A percentile compares a stretch with the other conserved stretches of the same genome.
Conservation (phyloP, 495 filamentous ascomycete genomes). For the Hypoxylon fuscum region DNA sequence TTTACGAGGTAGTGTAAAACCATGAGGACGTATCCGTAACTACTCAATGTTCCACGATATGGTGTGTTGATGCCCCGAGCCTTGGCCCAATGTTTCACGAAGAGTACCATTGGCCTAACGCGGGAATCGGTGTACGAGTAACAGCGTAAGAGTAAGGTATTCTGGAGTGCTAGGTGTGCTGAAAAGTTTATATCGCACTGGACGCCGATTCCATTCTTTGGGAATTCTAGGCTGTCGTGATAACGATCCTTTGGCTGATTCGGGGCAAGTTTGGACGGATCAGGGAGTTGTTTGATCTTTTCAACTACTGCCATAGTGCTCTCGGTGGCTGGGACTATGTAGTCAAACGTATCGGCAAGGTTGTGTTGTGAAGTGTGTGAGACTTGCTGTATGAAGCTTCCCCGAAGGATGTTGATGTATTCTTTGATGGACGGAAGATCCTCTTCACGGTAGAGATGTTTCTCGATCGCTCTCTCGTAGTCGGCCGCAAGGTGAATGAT, state of each 20-base stretch:
- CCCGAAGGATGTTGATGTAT: slow-evolving; percentile 53
- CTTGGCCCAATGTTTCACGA: slow-evolving; percentile 88
- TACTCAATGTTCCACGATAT: slow-evolving; percentile 83
- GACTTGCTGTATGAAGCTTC: slow-evolving; percentile 38
- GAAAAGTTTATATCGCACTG: slow-evolving; percentile 89
- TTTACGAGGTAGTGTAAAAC: slow-evolving; percentile 91
- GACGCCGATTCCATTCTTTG: slow-evolving; percentile 72
- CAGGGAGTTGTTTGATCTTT: slow-evolving; percentile 48
- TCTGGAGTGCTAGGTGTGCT: slow-evolving; percentile 78
- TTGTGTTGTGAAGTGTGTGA: too few relatives aligned
- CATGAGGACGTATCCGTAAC: slow-evolving; percentile 91
- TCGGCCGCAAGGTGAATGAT: slow-evolving; percentile 57
- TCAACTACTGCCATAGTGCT: slow-evolving; percentile 35
- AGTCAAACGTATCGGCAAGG: slow-evolving; percentile 21
- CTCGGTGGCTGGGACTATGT: slow-evolving; percentile 40
- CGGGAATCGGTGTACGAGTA: slow-evolving; percentile 78
- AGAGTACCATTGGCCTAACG: slow-evolving; percentile 77
- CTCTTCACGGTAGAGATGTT: slow-evolving; percentile 47
- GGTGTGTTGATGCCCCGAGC: slow-evolving; percentile 79
- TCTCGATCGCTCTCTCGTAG: slow-evolving; percentile 57
- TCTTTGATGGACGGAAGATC: slow-evolving; percentile 43
- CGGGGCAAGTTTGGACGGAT: slow-evolving; percentile 52
- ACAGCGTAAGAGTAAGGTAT: slow-evolving; percentile 78
- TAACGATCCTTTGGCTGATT: slow-evolving; percentile 60
- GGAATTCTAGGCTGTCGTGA: slow-evolving; percentile 72